Percentiles rank a stretch among this genome's conserved stretches.
These are phyloP conservation scores for Aegilops tauschii DNA, from an alignment of 176 grass and related monocot species.

Conservation along the genomic window DNA sequence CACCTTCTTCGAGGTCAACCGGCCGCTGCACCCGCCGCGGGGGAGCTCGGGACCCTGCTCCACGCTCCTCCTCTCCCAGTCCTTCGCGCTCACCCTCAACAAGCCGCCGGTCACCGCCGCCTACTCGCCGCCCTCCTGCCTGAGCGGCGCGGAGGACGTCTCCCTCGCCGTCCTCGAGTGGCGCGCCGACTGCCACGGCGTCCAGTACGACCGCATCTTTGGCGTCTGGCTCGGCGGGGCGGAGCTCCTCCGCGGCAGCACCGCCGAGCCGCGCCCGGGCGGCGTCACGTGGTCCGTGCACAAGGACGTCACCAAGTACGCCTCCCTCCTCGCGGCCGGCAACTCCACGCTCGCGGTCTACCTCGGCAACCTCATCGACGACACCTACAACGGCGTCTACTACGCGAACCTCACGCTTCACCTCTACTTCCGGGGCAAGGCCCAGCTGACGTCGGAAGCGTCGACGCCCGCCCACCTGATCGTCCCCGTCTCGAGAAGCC, in stretches of 20 bases:
- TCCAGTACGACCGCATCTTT: conserved; percentile 73
- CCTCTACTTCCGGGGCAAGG: conserved; percentile 46
- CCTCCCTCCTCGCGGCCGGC: conserved; percentile 43
- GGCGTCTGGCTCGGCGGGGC: conserved; percentile 81
- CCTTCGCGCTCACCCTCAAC: conserved; percentile 59
- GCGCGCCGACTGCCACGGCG: conserved; percentile 53
- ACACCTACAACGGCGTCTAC: conserved; percentile 70
- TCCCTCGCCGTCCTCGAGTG: conserved; percentile 72
- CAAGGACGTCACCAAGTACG: conserved; percentile 75
- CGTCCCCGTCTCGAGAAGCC: conserved; percentile 59
- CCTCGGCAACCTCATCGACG: conserved; percentile 72
- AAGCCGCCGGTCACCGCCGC: conserved; percentile 50
- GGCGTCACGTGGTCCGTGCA: conserved; percentile 66
- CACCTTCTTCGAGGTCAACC: conserved; percentile 79
- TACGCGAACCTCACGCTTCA: conserved; percentile 62
- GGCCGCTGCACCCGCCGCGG: conserved; percentile 46
- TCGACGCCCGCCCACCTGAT: conserved; percentile 48
- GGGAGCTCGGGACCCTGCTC: conserved; percentile 57
- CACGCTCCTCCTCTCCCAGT: conserved; percentile 56
- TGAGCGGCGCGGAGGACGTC: background rate
- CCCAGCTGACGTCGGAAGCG: background rate
- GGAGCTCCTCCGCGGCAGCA: conserved; percentile 74
- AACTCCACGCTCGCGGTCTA: conserved; percentile 54
- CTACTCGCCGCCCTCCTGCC: conserved; percentile 60
- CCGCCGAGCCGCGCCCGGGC: conserved; percentile 56